Base-by-base conservation (phyloP, 2,329 filamentous ascomycete species). In the Claviceps sp. region DNA sequence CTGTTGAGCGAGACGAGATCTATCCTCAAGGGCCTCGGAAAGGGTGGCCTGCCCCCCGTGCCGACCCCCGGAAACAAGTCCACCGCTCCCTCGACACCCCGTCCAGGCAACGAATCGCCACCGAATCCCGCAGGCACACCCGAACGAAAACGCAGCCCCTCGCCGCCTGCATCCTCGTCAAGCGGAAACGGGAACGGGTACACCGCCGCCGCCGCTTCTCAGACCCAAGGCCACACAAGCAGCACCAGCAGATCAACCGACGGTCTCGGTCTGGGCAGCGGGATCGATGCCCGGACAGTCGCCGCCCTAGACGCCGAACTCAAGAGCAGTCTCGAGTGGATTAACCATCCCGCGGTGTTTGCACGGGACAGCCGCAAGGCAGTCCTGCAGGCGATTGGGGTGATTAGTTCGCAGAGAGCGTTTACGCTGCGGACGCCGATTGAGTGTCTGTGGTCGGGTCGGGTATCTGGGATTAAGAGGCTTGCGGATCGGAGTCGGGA, bases 261-360 rank as follows among this genome's bases (percentile, higher is more conserved):
- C 56, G 74, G 72, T 6, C 64, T 87, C 67, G 64, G 77, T 67
- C 54, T 85, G 67, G 58, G 78, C 70, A 79, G 82, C 6, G 87
- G 89, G n/a, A 91, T 98, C 52, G 93, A 98, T 62, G 70, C 80
- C 5, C 76, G 75, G 39, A 93, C 87, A 0, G 91, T 97, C 61
- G 75, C 81, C 24, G 90, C 93, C 2, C 80, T 98, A 17, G 93
- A 98, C 65, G 81, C 87, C 1, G 93, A 98, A 67, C 78, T 98
- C 38, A 89, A 95, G 65, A 81, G 87, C 38, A 88, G 87, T 49
- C 73, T 98, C 16, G 93, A 98, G 69, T 98, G 93, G 93, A 97
- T 98, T 68, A 89, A 86, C 64, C 93, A 98, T 63, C 93, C 93
- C 1, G 90, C 90, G 2, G 88, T 97, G 2, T 98, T 98, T 65